Percentiles rank a stretch among this genome's conserved stretches.
Evolutionary conservation across 2,329 filamentous ascomycete species (phyloP).

Genomic region (Fusarium sp.): DNA sequence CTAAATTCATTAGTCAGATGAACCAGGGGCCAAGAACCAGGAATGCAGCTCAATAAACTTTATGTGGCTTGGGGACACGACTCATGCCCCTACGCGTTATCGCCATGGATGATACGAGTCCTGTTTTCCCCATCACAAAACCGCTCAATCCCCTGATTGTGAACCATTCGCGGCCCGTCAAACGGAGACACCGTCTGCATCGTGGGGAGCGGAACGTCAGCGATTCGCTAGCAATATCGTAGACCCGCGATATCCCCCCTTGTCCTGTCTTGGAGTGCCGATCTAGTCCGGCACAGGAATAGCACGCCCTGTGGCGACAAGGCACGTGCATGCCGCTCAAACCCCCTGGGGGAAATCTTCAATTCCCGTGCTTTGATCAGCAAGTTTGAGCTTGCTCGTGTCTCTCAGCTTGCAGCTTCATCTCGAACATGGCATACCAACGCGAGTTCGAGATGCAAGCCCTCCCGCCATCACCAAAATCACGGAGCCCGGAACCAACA

Average conservation of each 20-base stretch:
- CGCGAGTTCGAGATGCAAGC: conserved; percentile 35
- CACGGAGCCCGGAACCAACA: background rate
- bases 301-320: conserved; percentile 5
- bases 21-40: background rate
- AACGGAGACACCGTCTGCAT: background rate
- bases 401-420: background rate
- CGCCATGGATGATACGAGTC: background rate
- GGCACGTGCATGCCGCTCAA: conserved; percentile 15
- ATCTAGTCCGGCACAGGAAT: background rate
- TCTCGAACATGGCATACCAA: conserved; percentile 38
- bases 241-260: background rate
- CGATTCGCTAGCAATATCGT: conserved; percentile 2
- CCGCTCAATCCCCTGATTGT: background rate
- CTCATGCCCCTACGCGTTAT: background rate
- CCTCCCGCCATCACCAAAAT: conserved; percentile 4
- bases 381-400: background rate
- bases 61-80: background rate
- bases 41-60: background rate
- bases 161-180: background rate
- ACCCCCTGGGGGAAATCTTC: conserved; percentile 9
- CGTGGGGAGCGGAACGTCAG: background rate
- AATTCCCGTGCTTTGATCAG: background rate
- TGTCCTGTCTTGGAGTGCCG: background rate
- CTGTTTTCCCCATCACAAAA: background rate
- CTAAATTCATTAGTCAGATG: background rate